Percentiles rank a stretch among this genome's conserved stretches.
Evolutionary conservation across 352 stramenopile genomes (phyloP).

Genomic region (Phytophthora ohioensis): DNA sequence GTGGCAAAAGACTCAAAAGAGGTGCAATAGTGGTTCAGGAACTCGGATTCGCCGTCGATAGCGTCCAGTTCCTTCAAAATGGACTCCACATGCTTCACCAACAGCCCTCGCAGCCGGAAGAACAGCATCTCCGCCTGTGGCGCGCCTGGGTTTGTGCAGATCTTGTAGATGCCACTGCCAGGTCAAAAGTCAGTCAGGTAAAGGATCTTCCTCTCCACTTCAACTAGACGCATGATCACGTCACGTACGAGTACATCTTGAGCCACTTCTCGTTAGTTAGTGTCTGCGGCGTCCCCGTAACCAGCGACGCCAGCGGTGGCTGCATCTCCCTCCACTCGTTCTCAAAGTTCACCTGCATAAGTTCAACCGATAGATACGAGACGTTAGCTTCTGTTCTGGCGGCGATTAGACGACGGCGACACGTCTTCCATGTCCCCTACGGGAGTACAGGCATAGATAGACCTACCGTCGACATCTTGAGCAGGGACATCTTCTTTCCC

Average conservation of each 20-base stretch:
- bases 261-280: conserved; percentile 88
- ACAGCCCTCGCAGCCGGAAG: conserved; percentile 74
- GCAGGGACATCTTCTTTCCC: conserved; percentile 66
- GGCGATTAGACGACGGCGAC: conserved; percentile 6
- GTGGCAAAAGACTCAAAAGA: conserved; percentile 81
- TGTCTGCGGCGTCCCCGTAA: conserved; percentile 71
- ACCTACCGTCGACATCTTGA: conserved; percentile 81
- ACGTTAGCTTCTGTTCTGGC: neutral
- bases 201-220: neutral
- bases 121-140: conserved; percentile 87
- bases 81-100: conserved; percentile 73
- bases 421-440: neutral
- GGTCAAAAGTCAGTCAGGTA: conserved; percentile 1
- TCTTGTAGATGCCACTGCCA: conserved; percentile 86
- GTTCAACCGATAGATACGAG: conserved; percentile 16
- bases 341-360: conserved; percentile 85
- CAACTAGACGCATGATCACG: neutral
- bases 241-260: conserved; percentile 86
- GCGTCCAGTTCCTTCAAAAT: conserved; percentile 67
- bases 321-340: conserved; percentile 87
- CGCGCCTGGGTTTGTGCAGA: conserved; percentile 84
- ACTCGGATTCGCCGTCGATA: conserved; percentile 72
- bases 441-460: neutral
- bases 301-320: conserved; percentile 73
- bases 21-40: conserved; percentile 72